Evolutionary conservation across 495 filamentous ascomycete species (phyloP).

Genomic region (Neurospora sp.): DNA sequence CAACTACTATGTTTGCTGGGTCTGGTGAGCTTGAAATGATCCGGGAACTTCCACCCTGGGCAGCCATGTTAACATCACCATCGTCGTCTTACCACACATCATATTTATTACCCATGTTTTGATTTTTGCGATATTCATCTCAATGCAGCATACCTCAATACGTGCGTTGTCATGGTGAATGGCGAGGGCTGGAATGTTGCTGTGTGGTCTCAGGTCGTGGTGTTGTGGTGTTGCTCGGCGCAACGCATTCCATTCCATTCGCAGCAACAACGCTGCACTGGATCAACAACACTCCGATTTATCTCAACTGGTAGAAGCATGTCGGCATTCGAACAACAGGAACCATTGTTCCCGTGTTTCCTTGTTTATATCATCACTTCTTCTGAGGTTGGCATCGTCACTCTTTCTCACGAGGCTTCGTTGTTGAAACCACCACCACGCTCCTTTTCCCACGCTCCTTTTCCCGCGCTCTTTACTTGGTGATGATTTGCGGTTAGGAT

Average conservation of each 20-base stretch:
- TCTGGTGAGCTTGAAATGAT: neutral
- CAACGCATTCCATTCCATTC: constrained; percentile 11
- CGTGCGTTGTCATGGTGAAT: neutral
- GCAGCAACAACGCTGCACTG: neutral
- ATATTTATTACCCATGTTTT: constrained; percentile 1
- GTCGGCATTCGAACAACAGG: neutral
- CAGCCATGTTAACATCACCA: neutral
- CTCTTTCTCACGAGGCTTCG: neutral
- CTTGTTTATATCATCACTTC: neutral
- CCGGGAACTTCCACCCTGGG: neutral
- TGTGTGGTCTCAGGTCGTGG: neutral
- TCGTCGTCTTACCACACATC: neutral
- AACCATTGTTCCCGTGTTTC: neutral
- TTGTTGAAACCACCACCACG: neutral
- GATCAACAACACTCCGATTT: neutral
- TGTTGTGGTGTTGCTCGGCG: constrained; percentile 3
- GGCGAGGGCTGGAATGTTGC: constrained; percentile 2
- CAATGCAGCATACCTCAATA: neutral
- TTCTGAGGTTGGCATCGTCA: neutral
- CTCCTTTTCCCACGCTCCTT: neutral
- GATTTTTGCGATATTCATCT: neutral
- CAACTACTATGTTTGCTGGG: neutral
- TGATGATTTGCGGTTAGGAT: too few relatives aligned
- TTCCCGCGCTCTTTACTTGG: neutral
- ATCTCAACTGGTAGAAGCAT: neutral